A percentile compares a stretch with the other conserved stretches of the same genome.
These are phyloP conservation scores for Cronartium quercuum DNA, from an alignment of 1,284 basidiomycete species.

Conservation along the genomic window DNA sequence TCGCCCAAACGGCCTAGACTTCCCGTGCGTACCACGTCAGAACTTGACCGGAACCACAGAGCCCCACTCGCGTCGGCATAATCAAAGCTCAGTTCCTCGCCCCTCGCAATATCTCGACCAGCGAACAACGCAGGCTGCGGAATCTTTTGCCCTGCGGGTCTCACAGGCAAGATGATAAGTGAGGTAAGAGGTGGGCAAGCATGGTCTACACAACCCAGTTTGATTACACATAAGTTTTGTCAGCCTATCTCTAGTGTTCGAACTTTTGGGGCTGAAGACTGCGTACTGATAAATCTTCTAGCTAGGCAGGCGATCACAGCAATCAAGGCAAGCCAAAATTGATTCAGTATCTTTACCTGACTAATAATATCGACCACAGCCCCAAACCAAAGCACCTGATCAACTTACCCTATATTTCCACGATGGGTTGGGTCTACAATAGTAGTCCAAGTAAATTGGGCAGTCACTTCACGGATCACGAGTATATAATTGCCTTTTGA, in stretches of 20 bases:
- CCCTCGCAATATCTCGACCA: conserved; percentile 14
- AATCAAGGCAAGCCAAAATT: background rate
- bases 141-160: conserved; percentile 5
- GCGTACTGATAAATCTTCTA: conserved; percentile 9
- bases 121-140: conserved; percentile 24
- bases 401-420: background rate
- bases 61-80: conserved; percentile 8
- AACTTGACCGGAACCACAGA: background rate
- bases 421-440: background rate
- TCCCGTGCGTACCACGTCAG: background rate
- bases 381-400: no score
- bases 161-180: conserved; percentile 26
- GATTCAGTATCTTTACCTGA: no score
- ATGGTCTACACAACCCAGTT: conserved; percentile 13
- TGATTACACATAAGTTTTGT: conserved; percentile 2
- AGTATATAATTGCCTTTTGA: background rate
- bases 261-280: background rate
- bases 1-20: background rate
- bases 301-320: background rate
- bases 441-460: background rate
- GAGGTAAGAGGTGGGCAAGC: conserved; percentile 38
- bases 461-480: background rate
- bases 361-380: no score
- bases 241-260: conserved; percentile 4
- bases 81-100: conserved; percentile 36